A percentile compares a stretch with the other conserved stretches of the same genome.
Conservation (phyloP, 495 filamentous ascomycete genomes). For the Cercophora newfieldiana region DNA sequence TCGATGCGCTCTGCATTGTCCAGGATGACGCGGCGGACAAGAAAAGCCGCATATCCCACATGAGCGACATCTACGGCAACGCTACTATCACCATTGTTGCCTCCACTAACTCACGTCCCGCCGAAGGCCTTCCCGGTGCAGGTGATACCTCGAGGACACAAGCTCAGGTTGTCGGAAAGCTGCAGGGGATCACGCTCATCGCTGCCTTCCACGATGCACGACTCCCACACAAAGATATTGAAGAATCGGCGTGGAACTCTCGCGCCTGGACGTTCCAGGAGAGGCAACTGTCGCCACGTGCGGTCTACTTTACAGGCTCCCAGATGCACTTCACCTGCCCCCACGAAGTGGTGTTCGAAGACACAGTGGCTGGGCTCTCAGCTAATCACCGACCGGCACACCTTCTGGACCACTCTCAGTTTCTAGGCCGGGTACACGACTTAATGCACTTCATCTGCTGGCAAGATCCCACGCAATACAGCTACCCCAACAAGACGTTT, state of each 20-base stretch:
- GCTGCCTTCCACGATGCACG: constrained; percentile 65
- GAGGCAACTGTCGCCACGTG: constrained; percentile 21
- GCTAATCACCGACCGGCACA: not conserved
- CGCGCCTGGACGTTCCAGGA: constrained; percentile 33
- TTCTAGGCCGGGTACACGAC: not conserved
- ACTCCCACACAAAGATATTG: constrained; percentile 16
- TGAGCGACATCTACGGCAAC: constrained; percentile 26
- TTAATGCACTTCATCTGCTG: constrained; percentile 15
- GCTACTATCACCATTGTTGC: constrained; percentile 26
- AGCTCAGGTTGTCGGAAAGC: constrained; percentile 29
- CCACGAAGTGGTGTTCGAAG: constrained; percentile 16
- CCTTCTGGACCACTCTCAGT: constrained; percentile 6
- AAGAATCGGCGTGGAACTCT: constrained; percentile 25
- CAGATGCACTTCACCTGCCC: constrained; percentile 28
- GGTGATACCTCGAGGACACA: not conserved
- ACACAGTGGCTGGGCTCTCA: constrained; percentile 24
- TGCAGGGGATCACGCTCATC: constrained; percentile 55
- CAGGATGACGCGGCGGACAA: constrained; percentile 27
- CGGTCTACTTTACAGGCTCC: constrained; percentile 23
- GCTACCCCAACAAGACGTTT: constrained; percentile 20
- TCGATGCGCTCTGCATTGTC: constrained; percentile 35
- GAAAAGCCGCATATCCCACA: constrained; percentile 14
- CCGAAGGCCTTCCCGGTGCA: constrained; percentile 22
- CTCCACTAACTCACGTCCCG: constrained; percentile 17
- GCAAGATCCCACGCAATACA: constrained; percentile 14